Conservation (phyloP, 176 grass and related monocot genomes). For the Oryza rufipogon region DNA sequence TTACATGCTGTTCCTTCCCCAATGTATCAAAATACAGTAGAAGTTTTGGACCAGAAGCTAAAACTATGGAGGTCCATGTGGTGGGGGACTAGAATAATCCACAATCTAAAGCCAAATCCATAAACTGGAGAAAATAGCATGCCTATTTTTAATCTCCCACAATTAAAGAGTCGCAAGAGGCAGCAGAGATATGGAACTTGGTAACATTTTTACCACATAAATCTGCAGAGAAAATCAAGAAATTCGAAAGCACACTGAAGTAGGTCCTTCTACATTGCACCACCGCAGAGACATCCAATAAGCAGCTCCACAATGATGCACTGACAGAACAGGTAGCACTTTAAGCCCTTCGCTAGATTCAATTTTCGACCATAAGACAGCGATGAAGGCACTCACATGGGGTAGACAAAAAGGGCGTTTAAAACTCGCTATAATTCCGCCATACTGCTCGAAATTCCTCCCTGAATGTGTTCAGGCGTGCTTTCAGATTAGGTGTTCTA, state of each 20-base stretch:
- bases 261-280: neutral
- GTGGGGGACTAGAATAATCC: neutral
- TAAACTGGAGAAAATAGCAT: neutral
- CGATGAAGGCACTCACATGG: constrained; percentile 8
- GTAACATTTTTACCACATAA: neutral
- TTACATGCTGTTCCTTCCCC: neutral
- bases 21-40: neutral
- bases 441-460: constrained; percentile 77
- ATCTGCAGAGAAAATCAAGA: constrained; percentile 4
- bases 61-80: neutral
- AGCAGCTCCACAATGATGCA: neutral
- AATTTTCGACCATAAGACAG: neutral
- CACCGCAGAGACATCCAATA: neutral
- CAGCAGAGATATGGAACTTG: neutral
- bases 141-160: neutral
- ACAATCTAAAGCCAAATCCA: neutral
- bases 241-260: neutral
- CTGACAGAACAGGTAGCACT: neutral
- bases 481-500: constrained; percentile 78
- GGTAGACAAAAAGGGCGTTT: constrained; percentile 19
- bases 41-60: neutral
- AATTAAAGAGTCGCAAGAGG: neutral
- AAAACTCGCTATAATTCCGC: constrained; percentile 74
- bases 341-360: neutral
- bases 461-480: constrained; percentile 71